Base-by-base conservation (phyloP, 2,329 filamentous ascomycete genomes). In the Aureobasidium sp. region DNA sequence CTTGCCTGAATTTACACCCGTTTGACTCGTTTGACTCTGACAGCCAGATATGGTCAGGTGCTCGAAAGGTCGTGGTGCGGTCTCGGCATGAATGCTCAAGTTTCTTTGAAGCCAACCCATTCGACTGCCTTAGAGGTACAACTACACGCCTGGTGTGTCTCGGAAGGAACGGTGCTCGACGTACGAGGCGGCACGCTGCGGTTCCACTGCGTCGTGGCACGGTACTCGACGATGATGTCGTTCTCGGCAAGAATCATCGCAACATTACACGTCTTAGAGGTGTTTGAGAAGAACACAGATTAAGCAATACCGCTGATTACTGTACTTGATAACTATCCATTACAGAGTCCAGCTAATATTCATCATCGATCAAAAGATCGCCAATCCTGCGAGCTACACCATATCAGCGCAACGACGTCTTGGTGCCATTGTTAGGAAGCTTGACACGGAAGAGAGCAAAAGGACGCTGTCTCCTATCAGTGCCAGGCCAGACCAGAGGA, bases 401-500 rank as follows among this genome's bases (percentile, higher is more conserved):
- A 45, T 14, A 27, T 45, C 17, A 58, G n/a, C 29, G 11, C 31
- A 58, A 41, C 42, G 47, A 20, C 5, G 55, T 42, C 65, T 79
- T 78, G 4, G 73, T 79, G 2, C 73, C 78, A 59, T 75, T 74
- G 8, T 73, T 71, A 1, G 76, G 76, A 63, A 79, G 65, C 67
- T 72, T 71, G 29, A 72, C 75, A 31, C 77, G 70, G 60, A 75
- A 78, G 36, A 80, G 66, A 22, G 71, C 72, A 68, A 76, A 80
- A 6, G 78, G 78, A 64, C 73, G 74, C 56, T 73, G 68, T 45
- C 76, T 70, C 51, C 75, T 67, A 62, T 81, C 78, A 5, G 70
- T 76, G 0, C 78, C 78, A 0, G 76, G 74, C 44, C 74, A 76
- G 59, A 73, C 74, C 1, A 65, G 66, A 31, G 70, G 65, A 3